phyloP scores from a whole-genome alignment of 495 filamentous ascomycete genomes.

The Clavariopsis aquatica region DNA sequence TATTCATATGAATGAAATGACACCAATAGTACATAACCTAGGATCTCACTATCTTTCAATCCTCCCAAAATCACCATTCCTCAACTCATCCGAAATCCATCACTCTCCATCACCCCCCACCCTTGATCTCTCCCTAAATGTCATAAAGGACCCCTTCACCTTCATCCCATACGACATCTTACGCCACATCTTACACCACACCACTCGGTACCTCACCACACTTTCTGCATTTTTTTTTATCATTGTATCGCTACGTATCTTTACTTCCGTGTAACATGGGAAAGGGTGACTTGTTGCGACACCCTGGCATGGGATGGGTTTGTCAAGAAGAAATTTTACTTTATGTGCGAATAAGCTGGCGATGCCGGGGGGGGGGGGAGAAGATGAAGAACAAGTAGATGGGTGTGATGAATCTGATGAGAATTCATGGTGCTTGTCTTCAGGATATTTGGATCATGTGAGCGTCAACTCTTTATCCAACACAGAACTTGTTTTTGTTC shows the following conservation, averaged over 20 bases:
- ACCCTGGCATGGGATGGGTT: not conserved
- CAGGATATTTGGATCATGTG: too few species aligned
- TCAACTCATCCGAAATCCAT: too few species aligned
- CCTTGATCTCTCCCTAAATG: not conserved
- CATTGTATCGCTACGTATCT: not conserved
- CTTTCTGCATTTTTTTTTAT: not conserved
- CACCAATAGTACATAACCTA: not conserved
- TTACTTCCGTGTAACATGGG: not conserved
- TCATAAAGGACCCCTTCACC: not conserved
- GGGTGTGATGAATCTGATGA: not conserved
- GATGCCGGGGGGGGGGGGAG: not conserved
- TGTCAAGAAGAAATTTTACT: not conserved
- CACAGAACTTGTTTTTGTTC: too few species aligned
- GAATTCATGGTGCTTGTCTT: not conserved
- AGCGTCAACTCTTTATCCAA: too few species aligned
- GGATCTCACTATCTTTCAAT: too few species aligned
- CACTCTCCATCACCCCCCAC: not conserved
- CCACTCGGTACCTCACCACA: not conserved
- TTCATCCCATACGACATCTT: not conserved
- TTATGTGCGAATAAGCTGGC: not conserved
- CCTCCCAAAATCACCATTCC: too few species aligned
- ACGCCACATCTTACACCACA: not conserved
- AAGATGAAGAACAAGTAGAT: not conserved
- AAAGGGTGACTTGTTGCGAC: not conserved
- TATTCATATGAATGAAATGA: not conserved